These are phyloP conservation scores for Protomyces inundatus DNA, from an alignment of 1,139 yeast genomes.

Conservation along the genomic window DNA sequence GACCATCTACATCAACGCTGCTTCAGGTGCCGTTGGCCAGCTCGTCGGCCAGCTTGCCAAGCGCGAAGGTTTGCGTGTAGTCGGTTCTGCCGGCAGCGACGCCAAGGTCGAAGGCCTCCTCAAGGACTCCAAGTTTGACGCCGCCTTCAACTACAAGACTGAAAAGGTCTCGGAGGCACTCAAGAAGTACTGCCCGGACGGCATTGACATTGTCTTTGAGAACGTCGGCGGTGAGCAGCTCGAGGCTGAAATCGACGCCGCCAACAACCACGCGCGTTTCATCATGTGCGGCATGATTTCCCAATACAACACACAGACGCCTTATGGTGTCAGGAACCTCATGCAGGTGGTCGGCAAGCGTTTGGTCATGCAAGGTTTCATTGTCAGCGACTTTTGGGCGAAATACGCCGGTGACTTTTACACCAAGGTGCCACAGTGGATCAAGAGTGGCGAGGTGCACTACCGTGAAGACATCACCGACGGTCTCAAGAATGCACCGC, in stretches of 20 bases:
- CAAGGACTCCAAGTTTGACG: constrained; percentile 48
- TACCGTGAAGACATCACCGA: constrained; percentile 29
- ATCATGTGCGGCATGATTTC: constrained; percentile 62
- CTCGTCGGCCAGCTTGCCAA: constrained; percentile 57
- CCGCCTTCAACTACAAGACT: constrained; percentile 52
- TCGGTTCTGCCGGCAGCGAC: constrained; percentile 61
- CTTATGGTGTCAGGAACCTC: constrained; percentile 31
- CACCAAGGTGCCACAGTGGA: constrained; percentile 25
- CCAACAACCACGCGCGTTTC: constrained; percentile 46
- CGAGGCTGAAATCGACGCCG: constrained; percentile 45
- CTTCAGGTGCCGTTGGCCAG: constrained; percentile 70
- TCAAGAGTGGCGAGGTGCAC: constrained; percentile 26
- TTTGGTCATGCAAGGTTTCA: constrained; percentile 32
- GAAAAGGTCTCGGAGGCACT: constrained; percentile 41
- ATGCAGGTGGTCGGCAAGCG: constrained; percentile 30
- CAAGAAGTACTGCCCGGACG: constrained; percentile 30
- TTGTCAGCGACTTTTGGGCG: constrained; percentile 30
- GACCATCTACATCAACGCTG: constrained; percentile 56
- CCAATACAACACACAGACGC: constrained; percentile 49
- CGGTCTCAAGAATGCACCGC: constrained; percentile 29
- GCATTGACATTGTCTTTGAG: constrained; percentile 36
- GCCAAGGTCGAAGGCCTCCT: constrained; percentile 52
- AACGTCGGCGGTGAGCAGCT: constrained; percentile 59
- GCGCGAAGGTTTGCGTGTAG: constrained; percentile 52
- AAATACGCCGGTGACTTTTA: constrained; percentile 21